A percentile compares a stretch with the other conserved stretches of the same genome.
Evolutionary conservation across 1,284 basidiomycete genomes (phyloP).

Genomic region (Trichosporon faecale): DNA sequence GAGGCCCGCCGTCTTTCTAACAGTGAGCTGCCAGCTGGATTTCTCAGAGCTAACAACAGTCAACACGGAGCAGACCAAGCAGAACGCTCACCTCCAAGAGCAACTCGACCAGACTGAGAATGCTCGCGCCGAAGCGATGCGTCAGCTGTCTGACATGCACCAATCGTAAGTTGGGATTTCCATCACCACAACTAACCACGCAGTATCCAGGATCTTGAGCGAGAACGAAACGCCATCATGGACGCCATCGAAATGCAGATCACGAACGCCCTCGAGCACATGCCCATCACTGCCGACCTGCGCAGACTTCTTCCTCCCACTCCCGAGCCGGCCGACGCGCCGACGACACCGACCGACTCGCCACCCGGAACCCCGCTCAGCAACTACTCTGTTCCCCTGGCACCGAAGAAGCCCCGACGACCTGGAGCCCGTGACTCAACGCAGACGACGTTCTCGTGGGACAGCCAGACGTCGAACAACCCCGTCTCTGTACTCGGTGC

Average conservation of each 20-base stretch:
- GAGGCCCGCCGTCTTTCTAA: conserved; percentile 50
- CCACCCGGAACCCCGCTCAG: conserved; percentile 5
- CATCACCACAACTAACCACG: neutral
- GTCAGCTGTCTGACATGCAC: conserved; percentile 52
- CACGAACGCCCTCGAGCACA: conserved; percentile 37
- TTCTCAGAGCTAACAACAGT: conserved; percentile 20
- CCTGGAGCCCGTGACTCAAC: conserved; percentile 29
- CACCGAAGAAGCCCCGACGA: conserved; percentile 14
- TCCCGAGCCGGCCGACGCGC: conserved; percentile 11
- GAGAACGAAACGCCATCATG: conserved; percentile 50
- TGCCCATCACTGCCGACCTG: conserved; percentile 18
- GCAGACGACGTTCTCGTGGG: conserved; percentile 27
- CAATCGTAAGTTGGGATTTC: conserved; percentile 31
- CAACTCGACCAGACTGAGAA: conserved; percentile 46
- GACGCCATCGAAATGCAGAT: conserved; percentile 47
- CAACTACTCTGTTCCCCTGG: neutral
- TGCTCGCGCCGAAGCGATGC: conserved; percentile 47
- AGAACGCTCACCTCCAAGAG: conserved; percentile 40
- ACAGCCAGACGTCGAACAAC: conserved; percentile 15
- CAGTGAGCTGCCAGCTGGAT: conserved; percentile 23
- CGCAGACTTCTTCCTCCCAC: neutral
- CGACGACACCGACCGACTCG: conserved; percentile 10
- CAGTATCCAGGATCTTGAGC: conserved; percentile 49
- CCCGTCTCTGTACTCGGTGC: conserved; percentile 30
- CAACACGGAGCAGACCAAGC: conserved; percentile 37